Conservation (phyloP, 2,329 filamentous ascomycete genomes). For the Hypoxylon sp. region DNA sequence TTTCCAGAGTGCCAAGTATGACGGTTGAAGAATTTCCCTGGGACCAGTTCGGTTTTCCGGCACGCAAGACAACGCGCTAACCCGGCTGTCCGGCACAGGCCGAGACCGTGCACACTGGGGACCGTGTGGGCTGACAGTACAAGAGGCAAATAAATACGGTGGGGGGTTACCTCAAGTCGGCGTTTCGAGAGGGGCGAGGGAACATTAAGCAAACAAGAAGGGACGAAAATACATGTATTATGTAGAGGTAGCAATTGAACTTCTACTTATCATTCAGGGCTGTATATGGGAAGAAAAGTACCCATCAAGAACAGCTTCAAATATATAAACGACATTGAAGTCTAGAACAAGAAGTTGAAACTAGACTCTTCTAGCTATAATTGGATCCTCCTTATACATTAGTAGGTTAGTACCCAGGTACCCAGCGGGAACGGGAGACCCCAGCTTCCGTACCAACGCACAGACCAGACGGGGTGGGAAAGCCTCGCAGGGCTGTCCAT, state of each 20-base stretch:
- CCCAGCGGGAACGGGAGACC: constrained; percentile 20
- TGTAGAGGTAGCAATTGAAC: background rate
- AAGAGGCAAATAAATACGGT: constrained; percentile 16
- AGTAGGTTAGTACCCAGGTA: constrained; percentile 11
- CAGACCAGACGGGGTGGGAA: constrained; percentile 11
- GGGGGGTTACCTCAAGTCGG: background rate
- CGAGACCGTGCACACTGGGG: constrained; percentile 37
- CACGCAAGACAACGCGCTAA: constrained; percentile 44
- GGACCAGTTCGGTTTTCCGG: constrained; percentile 45
- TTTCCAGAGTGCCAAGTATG: constrained; percentile 43
- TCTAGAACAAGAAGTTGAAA: background rate
- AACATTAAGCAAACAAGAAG: background rate
- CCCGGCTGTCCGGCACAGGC: constrained; percentile 48
- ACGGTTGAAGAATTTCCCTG: constrained; percentile 45
- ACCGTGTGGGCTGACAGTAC: constrained; percentile 39
- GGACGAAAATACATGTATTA: background rate
- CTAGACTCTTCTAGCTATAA: constrained; percentile 5
- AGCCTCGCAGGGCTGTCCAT: constrained; percentile 33
- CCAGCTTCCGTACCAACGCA: constrained; percentile 16
- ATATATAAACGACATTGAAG: background rate
- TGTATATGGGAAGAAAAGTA: background rate
- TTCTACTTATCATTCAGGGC: background rate
- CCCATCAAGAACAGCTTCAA: background rate
- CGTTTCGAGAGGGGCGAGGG: background rate
- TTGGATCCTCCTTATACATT: constrained; percentile 5